Conservation (phyloP, 441 rosid genomes). For the Pelargonium myrrhifolium region DNA sequence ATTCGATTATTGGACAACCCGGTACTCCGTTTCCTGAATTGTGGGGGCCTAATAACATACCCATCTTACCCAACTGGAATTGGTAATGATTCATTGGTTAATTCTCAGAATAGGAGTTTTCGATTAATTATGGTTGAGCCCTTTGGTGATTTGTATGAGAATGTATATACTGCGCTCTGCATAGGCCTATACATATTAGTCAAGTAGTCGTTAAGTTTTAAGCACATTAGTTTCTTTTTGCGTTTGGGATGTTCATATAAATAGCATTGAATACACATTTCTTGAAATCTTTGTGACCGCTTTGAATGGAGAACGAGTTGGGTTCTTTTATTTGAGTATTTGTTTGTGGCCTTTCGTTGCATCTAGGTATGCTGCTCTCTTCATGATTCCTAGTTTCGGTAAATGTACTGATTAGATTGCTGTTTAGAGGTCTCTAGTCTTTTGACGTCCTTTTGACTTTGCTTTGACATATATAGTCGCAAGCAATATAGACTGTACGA, state of each 20-base stretch:
- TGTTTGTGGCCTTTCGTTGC: neutral
- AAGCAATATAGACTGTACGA: no score
- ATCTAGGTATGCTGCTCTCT: no score
- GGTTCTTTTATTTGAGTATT: neutral
- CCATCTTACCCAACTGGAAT: conserved; percentile 25
- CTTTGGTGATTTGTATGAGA: neutral
- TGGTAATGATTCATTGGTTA: conserved; percentile 25
- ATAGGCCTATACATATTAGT: neutral
- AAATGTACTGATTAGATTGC: no score
- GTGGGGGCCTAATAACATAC: neutral
- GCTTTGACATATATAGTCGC: no score
- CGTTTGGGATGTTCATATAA: neutral
- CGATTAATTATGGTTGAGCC: neutral
- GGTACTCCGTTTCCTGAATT: conserved; percentile 9
- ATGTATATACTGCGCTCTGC: neutral
- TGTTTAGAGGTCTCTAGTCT: no score
- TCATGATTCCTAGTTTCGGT: no score
- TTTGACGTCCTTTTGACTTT: no score
- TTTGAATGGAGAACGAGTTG: neutral
- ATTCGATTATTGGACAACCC: conserved; percentile 20
- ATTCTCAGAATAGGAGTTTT: neutral
- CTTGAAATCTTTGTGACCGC: neutral
- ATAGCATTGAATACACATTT: neutral
- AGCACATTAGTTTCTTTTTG: neutral
- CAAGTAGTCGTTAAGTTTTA: neutral